Evolutionary conservation across 352 stramenopile genomes (phyloP), one percentile per base, ranked within the genome.

Genomic region (Globisporangium abappressorium): DNA sequence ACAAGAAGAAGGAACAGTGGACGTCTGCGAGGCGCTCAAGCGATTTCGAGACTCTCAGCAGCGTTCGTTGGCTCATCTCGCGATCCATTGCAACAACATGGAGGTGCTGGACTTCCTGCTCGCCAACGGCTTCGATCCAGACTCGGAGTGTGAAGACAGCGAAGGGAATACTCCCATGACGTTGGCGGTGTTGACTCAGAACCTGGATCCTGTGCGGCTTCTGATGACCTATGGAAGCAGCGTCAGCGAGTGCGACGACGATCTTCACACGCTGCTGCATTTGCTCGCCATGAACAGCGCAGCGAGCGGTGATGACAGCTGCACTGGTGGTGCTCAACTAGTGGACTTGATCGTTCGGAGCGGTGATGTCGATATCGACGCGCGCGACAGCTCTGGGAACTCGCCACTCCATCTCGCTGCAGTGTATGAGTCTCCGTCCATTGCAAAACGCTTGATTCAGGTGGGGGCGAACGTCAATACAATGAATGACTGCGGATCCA

Each of bases 361-460:
- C 15, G 47, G 30, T 20, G 46, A 57, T 8, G 20, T 57, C 26
- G 49, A 78, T 28, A 47, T 85, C 15, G 66, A 80, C 22, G 54
- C 64, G 1, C 55, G 70, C 6, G 73, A 85, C 43, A 38, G 49
- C n/a, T 69, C 65, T 24, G 70, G 70, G 20, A 84, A 85, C 56
- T 78, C 73, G 5, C 70, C 75, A 36, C 59, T 85, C 7, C 78
- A 83, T 47, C 49, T 85, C 2, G 73, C 78, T 5, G 75, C 71
- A 0, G 73, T 70, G 18, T 81, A 83, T 64, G 79, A 71, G 8
- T 74, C 68, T 1, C 46, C 70, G 2, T 54, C 66, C 6, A 66
- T 77, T 2, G 63, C 72, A 1, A 30, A 53, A 7, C 24, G 57
- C 4, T 57, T 85, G 30, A 3, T 85, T 8, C 22, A 56, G 14